Percentiles rank a stretch among this genome's conserved stretches.
Conservation (phyloP, 2,329 filamentous ascomycete species). For the Cercospora brassicicola region DNA sequence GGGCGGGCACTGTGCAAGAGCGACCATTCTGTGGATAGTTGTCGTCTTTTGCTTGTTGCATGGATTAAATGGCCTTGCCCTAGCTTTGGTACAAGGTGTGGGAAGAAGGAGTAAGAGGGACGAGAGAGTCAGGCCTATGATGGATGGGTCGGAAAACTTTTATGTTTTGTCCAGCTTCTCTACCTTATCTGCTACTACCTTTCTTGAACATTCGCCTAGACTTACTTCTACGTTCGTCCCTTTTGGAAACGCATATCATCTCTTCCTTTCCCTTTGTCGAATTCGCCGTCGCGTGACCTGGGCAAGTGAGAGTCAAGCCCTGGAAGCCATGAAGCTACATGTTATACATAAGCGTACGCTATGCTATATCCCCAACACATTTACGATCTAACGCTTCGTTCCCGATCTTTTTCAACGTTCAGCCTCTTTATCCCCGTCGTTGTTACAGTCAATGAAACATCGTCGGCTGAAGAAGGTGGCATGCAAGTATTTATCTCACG, state of each 20-base stretch:
- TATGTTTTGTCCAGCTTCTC: background rate
- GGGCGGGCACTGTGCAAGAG: background rate
- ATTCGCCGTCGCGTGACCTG: too few species aligned
- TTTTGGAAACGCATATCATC: background rate
- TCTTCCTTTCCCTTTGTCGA: too few species aligned
- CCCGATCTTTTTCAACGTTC: too few species aligned
- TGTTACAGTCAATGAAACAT: too few species aligned
- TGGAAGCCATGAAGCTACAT: too few species aligned
- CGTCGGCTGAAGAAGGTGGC: too few species aligned
- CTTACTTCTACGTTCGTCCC: background rate
- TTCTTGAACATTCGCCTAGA: background rate
- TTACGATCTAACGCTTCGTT: too few species aligned
- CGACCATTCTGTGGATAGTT: background rate
- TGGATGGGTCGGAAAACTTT: background rate
- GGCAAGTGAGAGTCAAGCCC: too few species aligned
- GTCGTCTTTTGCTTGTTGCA: background rate
- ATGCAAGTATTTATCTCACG: too few species aligned
- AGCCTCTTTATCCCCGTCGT: too few species aligned
- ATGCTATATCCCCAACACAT: too few species aligned
- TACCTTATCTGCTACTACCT: background rate
- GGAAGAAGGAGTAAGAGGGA: background rate
- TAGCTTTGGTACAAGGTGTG: background rate
- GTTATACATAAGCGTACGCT: too few species aligned
- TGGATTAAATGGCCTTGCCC: background rate
- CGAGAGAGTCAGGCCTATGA: background rate